Percentiles rank a stretch among this genome's conserved stretches.
Conservation (phyloP, 306 rosid species). For the Vigna nakashimae region DNA sequence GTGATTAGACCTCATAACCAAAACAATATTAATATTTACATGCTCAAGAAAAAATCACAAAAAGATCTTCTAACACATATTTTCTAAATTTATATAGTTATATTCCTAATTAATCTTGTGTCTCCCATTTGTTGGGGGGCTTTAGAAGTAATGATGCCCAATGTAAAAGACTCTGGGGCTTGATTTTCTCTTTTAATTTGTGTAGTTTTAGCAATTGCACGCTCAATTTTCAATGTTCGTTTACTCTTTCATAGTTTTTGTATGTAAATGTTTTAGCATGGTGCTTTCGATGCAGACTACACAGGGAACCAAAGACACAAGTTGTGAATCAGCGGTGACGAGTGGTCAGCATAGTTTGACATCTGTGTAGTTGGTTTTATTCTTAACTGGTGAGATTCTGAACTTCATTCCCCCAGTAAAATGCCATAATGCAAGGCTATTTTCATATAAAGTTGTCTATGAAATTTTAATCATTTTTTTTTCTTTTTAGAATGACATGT, state of each 20-base stretch:
- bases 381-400: no score
- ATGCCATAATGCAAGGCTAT: no score
- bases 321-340: slow-evolving; percentile 93
- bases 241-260: neutral
- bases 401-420: no score
- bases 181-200: neutral
- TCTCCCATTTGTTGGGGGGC: neutral
- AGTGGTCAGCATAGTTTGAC: slow-evolving; percentile 94
- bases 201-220: neutral
- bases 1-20: fast-evolving
- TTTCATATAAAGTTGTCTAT: no score
- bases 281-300: slow-evolving; percentile 59
- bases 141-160: neutral
- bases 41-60: no score
- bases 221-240: neutral
- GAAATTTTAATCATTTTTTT: no score
- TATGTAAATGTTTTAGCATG: neutral
- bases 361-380: neutral
- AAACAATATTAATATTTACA: no score
- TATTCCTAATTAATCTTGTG: no score
- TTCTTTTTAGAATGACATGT: no score
- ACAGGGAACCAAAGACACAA: slow-evolving; percentile 90
- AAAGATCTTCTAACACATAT: no score
- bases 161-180: neutral
- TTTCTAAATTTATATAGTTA: no score